Evolutionary conservation across 2,329 filamentous ascomycete genomes (phyloP).

Genomic region (Paraphoma sp.): DNA sequence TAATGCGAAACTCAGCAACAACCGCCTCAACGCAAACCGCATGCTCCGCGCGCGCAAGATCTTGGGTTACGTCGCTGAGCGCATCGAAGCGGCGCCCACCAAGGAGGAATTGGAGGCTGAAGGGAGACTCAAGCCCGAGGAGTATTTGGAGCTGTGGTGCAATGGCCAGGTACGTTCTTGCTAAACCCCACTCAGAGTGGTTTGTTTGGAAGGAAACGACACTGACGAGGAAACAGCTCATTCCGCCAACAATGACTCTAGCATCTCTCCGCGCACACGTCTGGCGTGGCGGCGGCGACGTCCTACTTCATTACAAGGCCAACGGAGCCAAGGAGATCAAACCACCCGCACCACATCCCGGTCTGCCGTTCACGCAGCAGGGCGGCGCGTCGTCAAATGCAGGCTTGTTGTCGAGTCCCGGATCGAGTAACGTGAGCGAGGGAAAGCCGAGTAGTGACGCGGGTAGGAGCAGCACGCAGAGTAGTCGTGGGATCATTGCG

Average conservation of each 20-base stretch:
- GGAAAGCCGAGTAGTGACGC: slow-evolving; percentile 43
- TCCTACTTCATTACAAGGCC: slow-evolving; percentile 86
- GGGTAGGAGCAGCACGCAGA: slow-evolving; percentile 30
- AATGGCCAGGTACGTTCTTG: slow-evolving; percentile 76
- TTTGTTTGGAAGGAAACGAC: background rate
- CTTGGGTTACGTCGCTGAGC: slow-evolving; percentile 86
- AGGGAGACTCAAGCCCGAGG: slow-evolving; percentile 73
- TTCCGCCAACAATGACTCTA: slow-evolving; percentile 87
- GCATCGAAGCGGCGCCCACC: slow-evolving; percentile 75
- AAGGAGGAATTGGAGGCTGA: slow-evolving; percentile 61
- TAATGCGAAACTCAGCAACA: slow-evolving; percentile 64
- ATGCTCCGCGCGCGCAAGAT: slow-evolving; percentile 98
- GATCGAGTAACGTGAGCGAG: slow-evolving; percentile 37
- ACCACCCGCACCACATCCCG: slow-evolving; percentile 24
- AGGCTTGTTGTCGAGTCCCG: slow-evolving; percentile 10
- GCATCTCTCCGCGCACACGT: slow-evolving; percentile 89
- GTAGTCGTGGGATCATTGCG: slow-evolving; percentile 26
- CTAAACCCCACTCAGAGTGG: background rate
- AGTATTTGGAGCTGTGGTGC: slow-evolving; percentile 94
- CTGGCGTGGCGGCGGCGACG: slow-evolving; percentile 95
- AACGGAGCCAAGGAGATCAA: slow-evolving; percentile 78
- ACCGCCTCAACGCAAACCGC: slow-evolving; percentile 91
- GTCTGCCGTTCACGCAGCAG: slow-evolving; percentile 17
- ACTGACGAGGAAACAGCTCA: slow-evolving; percentile 50
- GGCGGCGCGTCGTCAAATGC: slow-evolving; percentile 4